phyloP scores from a whole-genome alignment of 495 filamentous ascomycete species.

The Neurospora africana region DNA sequence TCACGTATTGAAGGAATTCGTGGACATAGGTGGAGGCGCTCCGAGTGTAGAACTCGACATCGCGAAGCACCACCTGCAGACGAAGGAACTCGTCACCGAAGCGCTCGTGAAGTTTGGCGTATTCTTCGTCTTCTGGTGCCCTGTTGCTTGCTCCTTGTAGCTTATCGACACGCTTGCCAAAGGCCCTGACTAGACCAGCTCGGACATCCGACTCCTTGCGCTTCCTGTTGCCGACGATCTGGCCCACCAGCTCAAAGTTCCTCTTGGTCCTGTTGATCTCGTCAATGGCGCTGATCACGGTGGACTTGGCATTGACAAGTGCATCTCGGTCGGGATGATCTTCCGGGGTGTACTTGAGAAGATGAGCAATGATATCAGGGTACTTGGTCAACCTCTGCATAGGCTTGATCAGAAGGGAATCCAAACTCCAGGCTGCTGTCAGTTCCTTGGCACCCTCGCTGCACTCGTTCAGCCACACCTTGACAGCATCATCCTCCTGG shows the following conservation, averaged over 20 bases:
- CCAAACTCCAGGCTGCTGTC: slow-evolving; percentile 85
- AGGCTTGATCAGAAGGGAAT: slow-evolving; percentile 90
- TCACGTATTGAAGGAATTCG: slow-evolving; percentile 58
- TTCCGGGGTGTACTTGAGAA: slow-evolving; percentile 65
- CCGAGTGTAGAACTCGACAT: slow-evolving; percentile 77
- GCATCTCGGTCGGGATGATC: slow-evolving; percentile 72
- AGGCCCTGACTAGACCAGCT: slow-evolving; percentile 70
- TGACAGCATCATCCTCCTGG: slow-evolving; percentile 62
- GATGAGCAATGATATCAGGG: slow-evolving; percentile 66
- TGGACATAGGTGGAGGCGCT: slow-evolving; percentile 60
- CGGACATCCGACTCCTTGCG: slow-evolving; percentile 85
- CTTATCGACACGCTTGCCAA: slow-evolving; percentile 78
- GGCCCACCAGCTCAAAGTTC: slow-evolving; percentile 76
- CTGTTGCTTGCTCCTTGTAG: slow-evolving; percentile 48
- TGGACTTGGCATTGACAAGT: slow-evolving; percentile 50
- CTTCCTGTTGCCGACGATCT: slow-evolving; percentile 68
- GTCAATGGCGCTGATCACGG: slow-evolving; percentile 59
- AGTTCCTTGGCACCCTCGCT: slow-evolving; percentile 77
- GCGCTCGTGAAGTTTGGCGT: slow-evolving; percentile 61
- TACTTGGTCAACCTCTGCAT: slow-evolving; percentile 89
- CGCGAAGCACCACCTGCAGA: slow-evolving; percentile 78
- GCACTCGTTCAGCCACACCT: slow-evolving; percentile 87
- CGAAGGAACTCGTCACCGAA: slow-evolving; percentile 83
- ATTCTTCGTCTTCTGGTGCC: slow-evolving; percentile 69
- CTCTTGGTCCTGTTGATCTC: slow-evolving; percentile 91